phyloP scores from a whole-genome alignment of 2,329 filamentous ascomycete species.

The Fusarium camptoceras region DNA sequence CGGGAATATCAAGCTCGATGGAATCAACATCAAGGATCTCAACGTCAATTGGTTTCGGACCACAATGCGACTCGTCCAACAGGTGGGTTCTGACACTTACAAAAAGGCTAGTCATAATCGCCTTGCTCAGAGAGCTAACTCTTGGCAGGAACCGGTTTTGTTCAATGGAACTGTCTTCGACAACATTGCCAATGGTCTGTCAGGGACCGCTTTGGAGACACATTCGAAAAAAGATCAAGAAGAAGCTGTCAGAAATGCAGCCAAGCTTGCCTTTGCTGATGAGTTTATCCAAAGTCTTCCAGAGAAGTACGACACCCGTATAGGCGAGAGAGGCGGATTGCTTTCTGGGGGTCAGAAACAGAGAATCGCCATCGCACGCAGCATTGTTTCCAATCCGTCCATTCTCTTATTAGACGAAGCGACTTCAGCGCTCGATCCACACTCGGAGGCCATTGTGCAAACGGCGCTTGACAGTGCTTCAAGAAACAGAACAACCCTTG shows the following conservation, averaged over 20 bases:
- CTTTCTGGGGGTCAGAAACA: conserved; percentile 75
- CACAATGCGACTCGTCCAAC: conserved; percentile 51
- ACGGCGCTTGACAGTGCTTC: conserved; percentile 64
- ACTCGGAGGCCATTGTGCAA: conserved; percentile 63
- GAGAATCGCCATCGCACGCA: conserved; percentile 68
- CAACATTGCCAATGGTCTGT: conserved; percentile 63
- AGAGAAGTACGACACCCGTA: conserved; percentile 61
- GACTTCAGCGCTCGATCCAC: conserved; percentile 64
- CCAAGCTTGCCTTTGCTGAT: conserved; percentile 60
- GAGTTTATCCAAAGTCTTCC: conserved; percentile 62
- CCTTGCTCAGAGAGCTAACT: neutral
- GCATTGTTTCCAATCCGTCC: conserved; percentile 55
- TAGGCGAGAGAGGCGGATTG: conserved; percentile 71
- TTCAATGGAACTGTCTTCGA: conserved; percentile 59
- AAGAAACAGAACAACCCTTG: conserved; percentile 69
- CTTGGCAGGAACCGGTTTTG: conserved; percentile 51
- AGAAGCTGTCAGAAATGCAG: conserved; percentile 57
- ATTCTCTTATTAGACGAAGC: conserved; percentile 76
- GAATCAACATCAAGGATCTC: conserved; percentile 43
- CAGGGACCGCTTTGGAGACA: conserved; percentile 44
- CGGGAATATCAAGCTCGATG: conserved; percentile 51
- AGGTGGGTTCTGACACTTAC: neutral
- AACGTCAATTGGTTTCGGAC: conserved; percentile 53
- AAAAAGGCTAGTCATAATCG: neutral
- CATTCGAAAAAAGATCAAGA: conserved; percentile 55